A percentile compares a stretch with the other conserved stretches of the same genome.
Conservation (phyloP, 805 yeast species). For the Ogataea philodendri region DNA sequence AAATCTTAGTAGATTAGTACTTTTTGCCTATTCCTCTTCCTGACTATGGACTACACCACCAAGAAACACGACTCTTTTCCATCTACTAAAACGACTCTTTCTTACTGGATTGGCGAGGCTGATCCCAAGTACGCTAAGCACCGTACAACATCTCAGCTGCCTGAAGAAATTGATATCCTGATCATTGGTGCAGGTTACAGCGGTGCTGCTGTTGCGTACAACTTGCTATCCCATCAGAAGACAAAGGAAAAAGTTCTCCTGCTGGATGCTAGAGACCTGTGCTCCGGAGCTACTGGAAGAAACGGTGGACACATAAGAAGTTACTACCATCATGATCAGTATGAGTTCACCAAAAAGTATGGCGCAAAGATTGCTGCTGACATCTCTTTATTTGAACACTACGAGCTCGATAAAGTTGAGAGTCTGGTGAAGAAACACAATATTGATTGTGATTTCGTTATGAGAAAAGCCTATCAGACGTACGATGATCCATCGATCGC, state of each 20-base stretch:
- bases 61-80: conserved; percentile 5
- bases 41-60: conserved; percentile 1
- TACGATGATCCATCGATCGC: conserved; percentile 23
- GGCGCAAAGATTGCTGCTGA: conserved; percentile 35
- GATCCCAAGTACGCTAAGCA: conserved; percentile 22
- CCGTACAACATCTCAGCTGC: conserved; percentile 31
- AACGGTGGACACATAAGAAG: conserved; percentile 50
- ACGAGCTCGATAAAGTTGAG: conserved; percentile 33
- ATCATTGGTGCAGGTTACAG: conserved; percentile 47
- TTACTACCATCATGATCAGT: conserved; percentile 23
- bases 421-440: conserved; percentile 33
- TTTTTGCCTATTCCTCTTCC: too few relatives aligned
- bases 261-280: conserved; percentile 32
- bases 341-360: conserved; percentile 14
- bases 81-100: conserved; percentile 8
- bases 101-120: conserved; percentile 22
- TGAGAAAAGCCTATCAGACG: conserved; percentile 36
- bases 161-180: conserved; percentile 37
- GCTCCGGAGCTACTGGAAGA: conserved; percentile 45
- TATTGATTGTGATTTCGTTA: conserved; percentile 40
- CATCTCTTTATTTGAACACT: conserved; percentile 37
- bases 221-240: conserved; percentile 34
- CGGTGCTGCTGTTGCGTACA: conserved; percentile 42
- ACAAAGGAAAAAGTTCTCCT: conserved; percentile 12
- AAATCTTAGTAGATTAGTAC: too few relatives aligned